Base-by-base conservation (phyloP, 2,329 filamentous ascomycete genomes). In the Teratosphaeria epicoccoides region DNA sequence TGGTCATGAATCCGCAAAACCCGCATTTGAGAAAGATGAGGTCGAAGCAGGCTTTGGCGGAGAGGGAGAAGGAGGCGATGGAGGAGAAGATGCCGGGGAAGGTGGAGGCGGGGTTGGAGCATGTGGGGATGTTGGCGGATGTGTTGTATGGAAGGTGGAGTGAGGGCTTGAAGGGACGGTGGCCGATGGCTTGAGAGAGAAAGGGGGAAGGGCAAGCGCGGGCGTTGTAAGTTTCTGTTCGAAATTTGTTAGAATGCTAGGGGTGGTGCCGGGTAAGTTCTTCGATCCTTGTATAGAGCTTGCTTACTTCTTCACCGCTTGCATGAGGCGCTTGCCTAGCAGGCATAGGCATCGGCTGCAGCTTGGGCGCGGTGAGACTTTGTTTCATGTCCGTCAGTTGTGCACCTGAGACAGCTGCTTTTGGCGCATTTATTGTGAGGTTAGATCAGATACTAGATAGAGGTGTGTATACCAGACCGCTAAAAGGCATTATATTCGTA, bases 101-200 rank as follows among this genome's bases (percentile, higher is more conserved):
- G 57, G 67, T 73, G 46, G 71, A 77, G 52, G 78, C 82, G 1
- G 91, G 89, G 2, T 91, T 96, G 87, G 90, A 96, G 69, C 91
- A 96, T 70, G 87, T 85, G 58, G 88, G 88, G 64, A 82, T 95
- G 66, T 76, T 97, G 33, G 88, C 87, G 1, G 89, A 96, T 67
- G 87, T 95, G 20, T 78, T 98, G 20, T 97, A 96, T 70, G 82
- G 84, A 14, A 81, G 91, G 43, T 98, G 93, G 93, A 82, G 84
- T 2, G 87, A 94, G 53, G 89, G 88, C 1, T 73, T 97, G 61
- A 82, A 83, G 57, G 63, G 55, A 24, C 60, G 73, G 44, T 77
- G 74, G 74, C 60, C 62, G 22, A 45, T 62, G 50, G 59, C 59
- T 45, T 65, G 45, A 33, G 33, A 17, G n/a, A 6, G 10, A 17